Evolutionary conservation across 306 rosid species (phyloP).

Genomic region (Fragaria ananassa): DNA sequence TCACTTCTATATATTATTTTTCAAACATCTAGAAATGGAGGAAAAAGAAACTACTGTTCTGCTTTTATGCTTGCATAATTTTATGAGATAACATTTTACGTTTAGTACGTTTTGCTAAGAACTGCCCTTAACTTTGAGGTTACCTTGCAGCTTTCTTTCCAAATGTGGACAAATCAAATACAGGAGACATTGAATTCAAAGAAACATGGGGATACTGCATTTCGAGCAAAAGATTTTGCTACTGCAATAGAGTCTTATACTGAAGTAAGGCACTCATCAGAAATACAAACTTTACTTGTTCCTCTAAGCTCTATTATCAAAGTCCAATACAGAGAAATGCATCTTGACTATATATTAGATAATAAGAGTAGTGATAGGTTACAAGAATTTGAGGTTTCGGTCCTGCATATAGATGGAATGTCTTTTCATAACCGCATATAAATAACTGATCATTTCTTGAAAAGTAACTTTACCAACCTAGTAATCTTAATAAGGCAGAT

Average conservation of each 20-base stretch:
- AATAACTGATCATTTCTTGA: not conserved
- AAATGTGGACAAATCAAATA: slow-evolving; percentile 98
- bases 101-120: not conserved
- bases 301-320: not conserved
- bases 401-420: not conserved
- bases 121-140: slow-evolving; percentile 12
- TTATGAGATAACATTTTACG: not conserved
- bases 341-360: not conserved
- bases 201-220: slow-evolving; percentile 87
- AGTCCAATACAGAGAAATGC: slow-evolving; percentile 18
- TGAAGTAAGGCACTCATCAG: slow-evolving; percentile 49
- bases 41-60: not conserved
- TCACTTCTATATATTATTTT: not conserved
- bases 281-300: slow-evolving; percentile 11
- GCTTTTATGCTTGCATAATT: not conserved
- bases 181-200: slow-evolving; percentile 89
- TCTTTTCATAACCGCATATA: not conserved
- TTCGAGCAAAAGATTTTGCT: slow-evolving; percentile 71
- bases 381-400: not conserved
- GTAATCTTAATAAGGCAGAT: not conserved
- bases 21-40: not conserved
- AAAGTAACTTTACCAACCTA: not conserved
- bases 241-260: slow-evolving; percentile 74
- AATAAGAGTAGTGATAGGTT: not conserved
- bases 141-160: slow-evolving; percentile 83